These are phyloP conservation scores for Aspergillus sclerotioniger DNA, from an alignment of 495 filamentous ascomycete genomes.

Conservation along the genomic window DNA sequence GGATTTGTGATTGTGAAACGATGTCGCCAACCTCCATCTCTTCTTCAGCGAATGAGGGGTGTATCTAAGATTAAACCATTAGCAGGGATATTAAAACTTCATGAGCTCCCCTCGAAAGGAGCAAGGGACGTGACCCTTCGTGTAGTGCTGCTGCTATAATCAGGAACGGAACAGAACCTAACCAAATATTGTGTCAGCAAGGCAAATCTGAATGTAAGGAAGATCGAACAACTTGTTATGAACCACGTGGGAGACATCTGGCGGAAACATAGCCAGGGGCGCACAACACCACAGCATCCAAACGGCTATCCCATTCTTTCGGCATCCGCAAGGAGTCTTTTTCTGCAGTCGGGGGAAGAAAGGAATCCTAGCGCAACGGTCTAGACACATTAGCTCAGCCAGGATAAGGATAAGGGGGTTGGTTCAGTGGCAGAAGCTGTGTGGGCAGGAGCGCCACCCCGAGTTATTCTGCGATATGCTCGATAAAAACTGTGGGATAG, in stretches of 20 bases:
- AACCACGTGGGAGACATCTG: constrained; percentile 6
- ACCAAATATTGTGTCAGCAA: background rate
- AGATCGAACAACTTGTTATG: background rate
- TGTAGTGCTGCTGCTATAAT: too few species aligned
- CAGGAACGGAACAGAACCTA: too few species aligned
- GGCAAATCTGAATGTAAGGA: background rate
- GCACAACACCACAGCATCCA: background rate
- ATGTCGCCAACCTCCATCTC: background rate
- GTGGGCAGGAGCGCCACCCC: too few species aligned
- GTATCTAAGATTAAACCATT: background rate
- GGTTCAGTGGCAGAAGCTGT: too few species aligned
- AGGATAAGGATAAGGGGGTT: too few species aligned
- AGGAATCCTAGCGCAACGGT: background rate
- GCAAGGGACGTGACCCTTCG: background rate
- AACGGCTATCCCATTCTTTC: background rate
- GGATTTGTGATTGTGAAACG: background rate
- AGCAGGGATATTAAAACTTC: background rate
- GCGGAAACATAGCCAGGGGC: background rate
- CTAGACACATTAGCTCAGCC: background rate
- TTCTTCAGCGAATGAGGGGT: background rate
- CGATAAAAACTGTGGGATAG: too few species aligned
- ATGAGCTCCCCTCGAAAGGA: constrained; percentile 2
- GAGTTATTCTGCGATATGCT: too few species aligned
- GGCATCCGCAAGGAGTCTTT: background rate
- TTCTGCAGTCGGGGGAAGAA: background rate